Evolutionary conservation across 768 basidiomycete genomes (phyloP).

Genomic region (Cystofilobasidium macerans): DNA sequence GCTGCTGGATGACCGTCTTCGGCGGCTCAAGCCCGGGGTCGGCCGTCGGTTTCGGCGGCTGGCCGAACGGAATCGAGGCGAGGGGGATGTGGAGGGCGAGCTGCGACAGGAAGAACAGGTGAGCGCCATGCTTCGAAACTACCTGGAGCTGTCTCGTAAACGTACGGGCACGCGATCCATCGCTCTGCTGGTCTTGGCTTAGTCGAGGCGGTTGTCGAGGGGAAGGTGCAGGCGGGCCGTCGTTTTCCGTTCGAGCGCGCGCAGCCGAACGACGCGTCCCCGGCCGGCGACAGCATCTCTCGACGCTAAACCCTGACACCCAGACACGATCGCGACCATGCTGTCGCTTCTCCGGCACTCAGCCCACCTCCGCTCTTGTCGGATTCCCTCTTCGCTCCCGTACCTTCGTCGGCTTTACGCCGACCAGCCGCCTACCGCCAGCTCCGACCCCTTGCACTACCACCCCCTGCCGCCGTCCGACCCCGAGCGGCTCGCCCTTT

Average conservation of each 20-base stretch:
- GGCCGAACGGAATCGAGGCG: slow-evolving; percentile 5
- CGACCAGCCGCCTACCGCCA: neutral
- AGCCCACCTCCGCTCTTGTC: neutral
- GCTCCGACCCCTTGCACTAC: slow-evolving; percentile 21
- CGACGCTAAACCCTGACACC: neutral
- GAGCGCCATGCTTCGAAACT: neutral
- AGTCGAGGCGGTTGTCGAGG: neutral
- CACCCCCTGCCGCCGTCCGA: slow-evolving; percentile 12
- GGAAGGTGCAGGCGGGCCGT: neutral
- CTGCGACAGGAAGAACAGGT: neutral
- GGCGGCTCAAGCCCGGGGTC: neutral
- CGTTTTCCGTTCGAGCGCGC: too few species aligned
- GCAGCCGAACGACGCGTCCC: neutral
- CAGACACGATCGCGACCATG: neutral
- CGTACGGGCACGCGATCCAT: neutral
- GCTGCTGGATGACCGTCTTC: slow-evolving; percentile 23
- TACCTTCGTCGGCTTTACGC: neutral
- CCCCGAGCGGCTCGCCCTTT: slow-evolving; percentile 12
- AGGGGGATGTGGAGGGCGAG: slow-evolving; percentile 27
- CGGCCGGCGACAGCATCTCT: neutral
- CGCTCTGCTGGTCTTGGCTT: too few species aligned
- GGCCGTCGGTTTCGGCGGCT: neutral
- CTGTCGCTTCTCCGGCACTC: neutral
- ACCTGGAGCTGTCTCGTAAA: too few species aligned
- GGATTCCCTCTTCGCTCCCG: too few species aligned